These are phyloP conservation scores for Pharnaceum exiguum DNA, from an alignment of 148 eudicot genomes.

Conservation along the genomic window DNA sequence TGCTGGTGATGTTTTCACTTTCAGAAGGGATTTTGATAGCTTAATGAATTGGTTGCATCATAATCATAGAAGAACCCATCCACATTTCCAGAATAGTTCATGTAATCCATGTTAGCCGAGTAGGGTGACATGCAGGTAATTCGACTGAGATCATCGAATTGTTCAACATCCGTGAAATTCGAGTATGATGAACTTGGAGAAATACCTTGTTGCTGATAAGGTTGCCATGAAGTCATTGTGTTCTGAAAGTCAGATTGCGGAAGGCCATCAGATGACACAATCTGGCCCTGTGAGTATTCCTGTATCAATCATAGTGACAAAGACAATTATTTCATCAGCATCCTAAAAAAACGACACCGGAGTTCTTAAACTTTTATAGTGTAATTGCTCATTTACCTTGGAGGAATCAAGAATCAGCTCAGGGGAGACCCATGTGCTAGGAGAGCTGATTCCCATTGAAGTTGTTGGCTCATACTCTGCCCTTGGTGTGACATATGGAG, in stretches of 20 bases:
- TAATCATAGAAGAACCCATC: slow-evolving; percentile 34
- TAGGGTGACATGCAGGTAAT: slow-evolving; percentile 49
- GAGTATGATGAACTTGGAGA: slow-evolving; percentile 67
- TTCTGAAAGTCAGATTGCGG: slow-evolving; percentile 39
- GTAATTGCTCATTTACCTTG: slow-evolving; percentile 33
- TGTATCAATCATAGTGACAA: slow-evolving; percentile 25
- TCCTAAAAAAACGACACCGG: neutral
- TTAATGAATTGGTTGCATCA: slow-evolving; percentile 31
- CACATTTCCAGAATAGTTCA: slow-evolving; percentile 44
- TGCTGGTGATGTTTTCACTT: neutral
- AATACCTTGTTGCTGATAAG: slow-evolving; percentile 40
- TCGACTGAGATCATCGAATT: slow-evolving; percentile 39
- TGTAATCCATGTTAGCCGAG: slow-evolving; percentile 34
- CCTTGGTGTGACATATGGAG: slow-evolving; percentile 42
- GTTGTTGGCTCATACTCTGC: slow-evolving; percentile 36
- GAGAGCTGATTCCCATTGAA: slow-evolving; percentile 35
- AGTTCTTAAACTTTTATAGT: neutral
- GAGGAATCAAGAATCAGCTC: slow-evolving; percentile 75
- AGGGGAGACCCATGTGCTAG: slow-evolving; percentile 55
- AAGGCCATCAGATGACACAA: slow-evolving; percentile 24
- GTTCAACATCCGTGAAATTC: slow-evolving; percentile 62
- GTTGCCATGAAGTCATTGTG: slow-evolving; percentile 37
- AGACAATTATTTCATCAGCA: neutral
- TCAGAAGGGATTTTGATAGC: slow-evolving; percentile 41
- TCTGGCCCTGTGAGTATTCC: slow-evolving; percentile 51